Percentiles rank a stretch among this genome's conserved stretches.
These are phyloP conservation scores for Emiliania huxleyi DNA, from an alignment of 78 protist species.

Conservation along the genomic window DNA sequence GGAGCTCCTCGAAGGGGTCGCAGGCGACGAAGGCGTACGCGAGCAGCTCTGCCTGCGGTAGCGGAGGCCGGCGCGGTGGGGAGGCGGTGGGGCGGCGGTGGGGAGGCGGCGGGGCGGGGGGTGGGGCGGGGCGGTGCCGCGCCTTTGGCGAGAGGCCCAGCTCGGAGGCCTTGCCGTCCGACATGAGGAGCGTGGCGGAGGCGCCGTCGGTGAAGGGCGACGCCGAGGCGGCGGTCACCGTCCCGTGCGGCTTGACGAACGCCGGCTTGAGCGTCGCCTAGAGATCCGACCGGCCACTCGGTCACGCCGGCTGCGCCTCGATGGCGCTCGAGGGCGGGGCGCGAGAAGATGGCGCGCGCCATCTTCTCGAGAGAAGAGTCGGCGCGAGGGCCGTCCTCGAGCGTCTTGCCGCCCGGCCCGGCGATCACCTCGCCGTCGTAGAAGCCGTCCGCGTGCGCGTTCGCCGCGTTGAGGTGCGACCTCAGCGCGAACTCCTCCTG, in stretches of 20 bases:
- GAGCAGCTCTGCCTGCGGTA: conserved; percentile 36
- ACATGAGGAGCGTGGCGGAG: conserved; percentile 51
- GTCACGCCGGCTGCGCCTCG: no score
- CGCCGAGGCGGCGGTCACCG: conserved; percentile 80
- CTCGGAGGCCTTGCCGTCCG: conserved; percentile 39
- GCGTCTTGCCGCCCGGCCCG: neutral
- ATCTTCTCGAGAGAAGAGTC: conserved; percentile 71
- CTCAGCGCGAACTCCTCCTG: conserved; percentile 81
- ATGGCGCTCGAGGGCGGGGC: no score
- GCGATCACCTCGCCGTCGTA: conserved; percentile 12
- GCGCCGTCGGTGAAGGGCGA: conserved; percentile 64
- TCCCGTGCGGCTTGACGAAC: conserved; percentile 66
- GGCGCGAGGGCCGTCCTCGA: conserved; percentile 25
- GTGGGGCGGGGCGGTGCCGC: no score
- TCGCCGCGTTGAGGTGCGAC: conserved; percentile 67
- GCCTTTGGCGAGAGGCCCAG: conserved; percentile 44
- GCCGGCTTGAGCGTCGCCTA: conserved; percentile 53
- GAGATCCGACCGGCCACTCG: no score
- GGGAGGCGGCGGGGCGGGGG: no score
- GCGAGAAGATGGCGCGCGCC: no score
- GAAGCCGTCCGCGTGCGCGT: conserved; percentile 60
- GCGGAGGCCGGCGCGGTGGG: no score
- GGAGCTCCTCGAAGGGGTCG: conserved; percentile 68
- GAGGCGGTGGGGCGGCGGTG: no score
- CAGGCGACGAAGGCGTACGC: conserved; percentile 57